Evolutionary conservation across 73 alveolate genomes (phyloP), one percentile per base, ranked within the genome.

Genomic region (Durusdinium trenchii): DNA sequence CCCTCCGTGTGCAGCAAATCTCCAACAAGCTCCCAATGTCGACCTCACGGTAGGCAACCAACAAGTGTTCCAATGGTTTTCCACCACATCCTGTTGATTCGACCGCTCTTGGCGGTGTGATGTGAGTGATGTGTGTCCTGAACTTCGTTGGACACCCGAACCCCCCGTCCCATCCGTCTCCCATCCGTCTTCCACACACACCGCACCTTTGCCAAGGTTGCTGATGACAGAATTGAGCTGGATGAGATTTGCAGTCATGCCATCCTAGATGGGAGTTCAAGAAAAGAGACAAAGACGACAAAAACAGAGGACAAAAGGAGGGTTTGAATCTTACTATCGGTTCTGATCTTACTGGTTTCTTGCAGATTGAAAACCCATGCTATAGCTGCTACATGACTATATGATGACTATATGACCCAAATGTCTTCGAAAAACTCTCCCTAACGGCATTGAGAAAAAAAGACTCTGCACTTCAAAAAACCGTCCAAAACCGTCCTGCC

Each of bases 161-260:
- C 47, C 89, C 32, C 18, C 7, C 38, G 32, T 35, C 28, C 60
- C 32, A 30, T 5, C 32, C 51, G 4, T 40, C 42, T 32, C 89
- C 61, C 62, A 78, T 32, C 3, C 20, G 26, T 45, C 89, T 40
- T 38, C 32, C 32, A 20, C 57, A 16, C 7, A 6, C 36, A 36
- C 38, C 89, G 20, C 42, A 47, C 89, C 52, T 78, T 47, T n/a
- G n/a, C 91, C 91, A 73, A 89, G 61, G 52, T 40, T 89, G 86
- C 82, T 89, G 75, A 67, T 46, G 86, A 89, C 73, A 32, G 96
- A 89, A 76, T 89, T 89, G 54, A 89, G 86, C 52, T 89, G 96
- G 71, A 89, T 89, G 73, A 89, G 30, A 42, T 89, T 89, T n/a
- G 51, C 73, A 2, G 86, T 47, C 96, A 89, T 64, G 5, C 96